phyloP scores from a whole-genome alignment of 2,329 filamentous ascomycete genomes.

The Ascosphaera apis region DNA sequence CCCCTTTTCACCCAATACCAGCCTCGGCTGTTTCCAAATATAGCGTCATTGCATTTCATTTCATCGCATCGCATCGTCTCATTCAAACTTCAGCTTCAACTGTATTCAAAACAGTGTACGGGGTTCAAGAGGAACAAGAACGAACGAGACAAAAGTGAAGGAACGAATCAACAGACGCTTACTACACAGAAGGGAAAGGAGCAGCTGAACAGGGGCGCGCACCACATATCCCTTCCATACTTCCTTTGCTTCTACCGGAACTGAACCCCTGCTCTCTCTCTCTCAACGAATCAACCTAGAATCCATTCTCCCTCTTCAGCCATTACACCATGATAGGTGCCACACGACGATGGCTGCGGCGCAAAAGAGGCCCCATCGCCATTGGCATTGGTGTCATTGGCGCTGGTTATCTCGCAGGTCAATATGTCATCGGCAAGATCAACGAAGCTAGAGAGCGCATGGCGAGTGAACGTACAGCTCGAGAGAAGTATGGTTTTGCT shows the following conservation, averaged over 20 bases:
- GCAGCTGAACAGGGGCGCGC: neutral
- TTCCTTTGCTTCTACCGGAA: neutral
- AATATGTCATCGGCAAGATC: constrained; percentile 82
- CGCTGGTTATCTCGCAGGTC: constrained; percentile 72
- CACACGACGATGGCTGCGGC: constrained; percentile 73
- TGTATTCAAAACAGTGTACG: too few species aligned
- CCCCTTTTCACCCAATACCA: too few species aligned
- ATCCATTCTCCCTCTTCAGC: neutral
- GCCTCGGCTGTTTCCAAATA: too few species aligned
- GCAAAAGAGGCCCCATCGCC: constrained; percentile 74
- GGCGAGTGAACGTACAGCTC: constrained; percentile 84
- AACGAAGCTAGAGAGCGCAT: constrained; percentile 87
- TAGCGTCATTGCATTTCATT: too few species aligned
- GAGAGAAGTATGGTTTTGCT: constrained; percentile 61
- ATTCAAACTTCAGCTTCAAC: too few species aligned
- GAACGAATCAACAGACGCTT: too few species aligned
- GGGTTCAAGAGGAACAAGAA: too few species aligned
- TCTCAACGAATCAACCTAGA: neutral
- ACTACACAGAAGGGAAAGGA: too few species aligned
- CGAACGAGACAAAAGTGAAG: too few species aligned
- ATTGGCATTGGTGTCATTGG: constrained; percentile 72
- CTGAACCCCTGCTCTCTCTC: neutral
- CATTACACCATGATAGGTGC: constrained; percentile 43
- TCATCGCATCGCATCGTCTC: too few species aligned
- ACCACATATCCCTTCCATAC: neutral